These are phyloP conservation scores for Saraca asoca DNA, from an alignment of 331 rosid genomes.

Conservation along the genomic window DNA sequence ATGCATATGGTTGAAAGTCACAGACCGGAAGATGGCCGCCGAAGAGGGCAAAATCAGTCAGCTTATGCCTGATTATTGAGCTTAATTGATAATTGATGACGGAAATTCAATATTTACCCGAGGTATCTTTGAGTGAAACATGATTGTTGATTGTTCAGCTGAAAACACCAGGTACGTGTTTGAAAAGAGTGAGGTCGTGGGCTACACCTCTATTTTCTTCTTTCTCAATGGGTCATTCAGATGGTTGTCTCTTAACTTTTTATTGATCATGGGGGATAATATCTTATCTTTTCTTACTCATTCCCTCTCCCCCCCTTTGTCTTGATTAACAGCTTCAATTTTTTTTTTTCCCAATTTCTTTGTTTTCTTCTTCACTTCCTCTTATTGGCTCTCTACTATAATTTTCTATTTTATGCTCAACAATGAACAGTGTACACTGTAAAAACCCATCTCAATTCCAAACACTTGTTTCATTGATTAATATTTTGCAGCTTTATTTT, in stretches of 20 bases:
- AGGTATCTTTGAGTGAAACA: slow-evolving; percentile 40
- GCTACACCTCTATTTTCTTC: slow-evolving; percentile 26
- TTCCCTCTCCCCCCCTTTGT: slow-evolving; percentile 5
- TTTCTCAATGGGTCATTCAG: slow-evolving; percentile 41
- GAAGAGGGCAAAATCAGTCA: slow-evolving; percentile 87
- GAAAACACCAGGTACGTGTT: slow-evolving; percentile 41
- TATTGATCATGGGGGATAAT: slow-evolving; percentile 37
- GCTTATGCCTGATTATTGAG: slow-evolving; percentile 88
- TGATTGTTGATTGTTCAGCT: slow-evolving; percentile 35
- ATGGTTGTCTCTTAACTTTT: slow-evolving; percentile 33
- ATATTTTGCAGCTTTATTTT: slow-evolving; percentile 36
- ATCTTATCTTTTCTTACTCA: neutral
- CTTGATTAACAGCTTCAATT: slow-evolving; percentile 35
- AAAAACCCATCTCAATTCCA: slow-evolving; percentile 25
- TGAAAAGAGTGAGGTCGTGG: slow-evolving; percentile 38
- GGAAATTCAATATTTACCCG: slow-evolving; percentile 24
- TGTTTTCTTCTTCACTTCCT: neutral
- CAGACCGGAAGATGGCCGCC: slow-evolving; percentile 70
- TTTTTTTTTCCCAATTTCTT: neutral
- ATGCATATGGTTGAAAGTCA: slow-evolving; percentile 85
- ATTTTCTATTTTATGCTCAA: slow-evolving; percentile 21
- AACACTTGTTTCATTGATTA: slow-evolving; percentile 35
- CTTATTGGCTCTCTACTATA: slow-evolving; percentile 33
- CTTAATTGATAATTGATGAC: slow-evolving; percentile 11
- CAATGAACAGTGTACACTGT: slow-evolving; percentile 35